Evolutionary conservation across 768 basidiomycete genomes (phyloP).

Genomic region (Galerina sulciceps): DNA sequence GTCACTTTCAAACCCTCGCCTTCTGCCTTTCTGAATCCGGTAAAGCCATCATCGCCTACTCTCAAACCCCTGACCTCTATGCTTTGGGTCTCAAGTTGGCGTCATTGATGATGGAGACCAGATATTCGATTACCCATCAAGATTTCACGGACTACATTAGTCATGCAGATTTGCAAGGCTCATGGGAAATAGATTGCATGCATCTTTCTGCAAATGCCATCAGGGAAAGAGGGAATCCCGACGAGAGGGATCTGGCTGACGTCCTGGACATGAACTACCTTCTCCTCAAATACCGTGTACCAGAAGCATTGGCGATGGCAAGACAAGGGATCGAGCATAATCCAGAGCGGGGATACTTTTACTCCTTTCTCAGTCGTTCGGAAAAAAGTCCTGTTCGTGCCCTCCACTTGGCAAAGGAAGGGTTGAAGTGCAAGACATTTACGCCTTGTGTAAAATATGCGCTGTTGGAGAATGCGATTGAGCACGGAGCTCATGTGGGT

Average conservation of each 20-base stretch:
- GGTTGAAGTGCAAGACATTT: constrained; percentile 56
- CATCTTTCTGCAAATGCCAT: constrained; percentile 64
- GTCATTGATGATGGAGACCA: constrained; percentile 55
- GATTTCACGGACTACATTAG: constrained; percentile 46
- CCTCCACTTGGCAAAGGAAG: constrained; percentile 66
- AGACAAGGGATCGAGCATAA: constrained; percentile 53
- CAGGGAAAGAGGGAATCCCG: constrained; percentile 40
- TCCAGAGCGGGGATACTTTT: constrained; percentile 65
- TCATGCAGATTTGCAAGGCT: constrained; percentile 61
- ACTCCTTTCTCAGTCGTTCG: constrained; percentile 61
- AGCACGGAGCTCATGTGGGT: constrained; percentile 63
- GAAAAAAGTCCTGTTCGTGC: constrained; percentile 47
- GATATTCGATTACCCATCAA: constrained; percentile 64
- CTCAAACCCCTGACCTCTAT: constrained; percentile 52
- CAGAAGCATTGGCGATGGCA: constrained; percentile 52
- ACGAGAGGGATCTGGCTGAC: constrained; percentile 59
- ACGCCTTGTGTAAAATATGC: constrained; percentile 60
- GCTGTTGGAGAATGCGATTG: constrained; percentile 62
- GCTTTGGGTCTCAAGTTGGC: constrained; percentile 54
- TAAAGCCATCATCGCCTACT: constrained; percentile 53
- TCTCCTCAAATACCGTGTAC: constrained; percentile 51
- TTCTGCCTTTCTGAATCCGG: constrained; percentile 47
- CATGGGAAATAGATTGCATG: constrained; percentile 58
- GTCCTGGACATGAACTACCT: constrained; percentile 66
- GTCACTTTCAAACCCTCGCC: constrained; percentile 52